Evolutionary conservation across 2,329 filamentous ascomycete species (phyloP).

Genomic region (Didymella exigua): DNA sequence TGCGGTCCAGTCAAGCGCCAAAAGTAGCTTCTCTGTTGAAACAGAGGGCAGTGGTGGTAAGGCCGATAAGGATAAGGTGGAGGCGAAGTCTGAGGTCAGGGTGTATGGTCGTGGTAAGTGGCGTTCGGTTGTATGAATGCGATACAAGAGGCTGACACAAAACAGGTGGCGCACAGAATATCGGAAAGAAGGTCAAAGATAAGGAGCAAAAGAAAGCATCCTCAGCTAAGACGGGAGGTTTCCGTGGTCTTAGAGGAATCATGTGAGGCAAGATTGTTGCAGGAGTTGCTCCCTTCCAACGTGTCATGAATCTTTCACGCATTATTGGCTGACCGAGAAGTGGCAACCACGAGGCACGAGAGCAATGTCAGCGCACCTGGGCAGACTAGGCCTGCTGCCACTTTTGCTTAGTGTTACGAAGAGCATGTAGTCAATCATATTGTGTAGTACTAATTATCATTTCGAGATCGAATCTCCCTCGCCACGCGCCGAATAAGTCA

Average conservation of each 20-base stretch:
- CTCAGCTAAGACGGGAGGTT: slow-evolving; percentile 45
- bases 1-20: slow-evolving; percentile 39
- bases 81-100: slow-evolving; percentile 56
- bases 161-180: slow-evolving; percentile 59
- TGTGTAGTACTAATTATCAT: background rate
- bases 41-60: slow-evolving; percentile 44
- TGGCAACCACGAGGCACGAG: background rate
- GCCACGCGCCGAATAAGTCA: too few species aligned
- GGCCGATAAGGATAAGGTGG: slow-evolving; percentile 53
- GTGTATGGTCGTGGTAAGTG: slow-evolving; percentile 62
- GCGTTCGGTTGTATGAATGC: background rate
- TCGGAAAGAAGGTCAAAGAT: slow-evolving; percentile 60
- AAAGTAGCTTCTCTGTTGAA: slow-evolving; percentile 50
- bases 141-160: slow-evolving; percentile 41
- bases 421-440: background rate
- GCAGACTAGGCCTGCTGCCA: background rate
- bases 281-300: too few species aligned
- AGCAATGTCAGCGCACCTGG: background rate
- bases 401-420: background rate
- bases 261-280: slow-evolving; percentile 28
- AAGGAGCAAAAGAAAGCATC: slow-evolving; percentile 55
- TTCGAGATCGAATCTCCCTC: background rate
- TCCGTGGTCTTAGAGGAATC: slow-evolving; percentile 49
- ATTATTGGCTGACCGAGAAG: too few species aligned
- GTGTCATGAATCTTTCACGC: too few species aligned